Evolutionary conservation across 495 filamentous ascomycete species (phyloP).

Genomic region (Hypoxylon subgilvum): DNA sequence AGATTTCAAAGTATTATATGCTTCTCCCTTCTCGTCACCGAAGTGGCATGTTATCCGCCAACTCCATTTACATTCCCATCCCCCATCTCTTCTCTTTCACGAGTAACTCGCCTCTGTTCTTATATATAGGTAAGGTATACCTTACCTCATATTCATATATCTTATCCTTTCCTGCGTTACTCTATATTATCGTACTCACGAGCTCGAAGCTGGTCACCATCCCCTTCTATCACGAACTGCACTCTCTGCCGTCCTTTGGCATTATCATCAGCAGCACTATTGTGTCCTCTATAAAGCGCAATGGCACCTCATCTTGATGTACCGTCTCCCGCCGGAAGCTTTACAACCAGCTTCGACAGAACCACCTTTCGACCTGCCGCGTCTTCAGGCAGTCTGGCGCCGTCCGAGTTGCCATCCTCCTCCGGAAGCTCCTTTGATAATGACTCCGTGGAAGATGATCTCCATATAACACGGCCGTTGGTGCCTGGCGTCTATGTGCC

Average conservation of each 20-base stretch:
- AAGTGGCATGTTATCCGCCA: conserved; percentile 11
- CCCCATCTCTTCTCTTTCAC: conserved; percentile 5
- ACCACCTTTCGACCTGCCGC: conserved; percentile 45
- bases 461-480: conserved; percentile 64
- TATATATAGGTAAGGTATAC: neutral
- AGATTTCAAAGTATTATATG: conserved; percentile 13
- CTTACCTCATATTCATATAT: no score
- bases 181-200: neutral
- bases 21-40: conserved; percentile 6
- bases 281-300: neutral
- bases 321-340: conserved; percentile 55
- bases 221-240: neutral
- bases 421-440: conserved; percentile 52
- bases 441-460: conserved; percentile 47
- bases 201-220: neutral
- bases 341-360: conserved; percentile 52
- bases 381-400: conserved; percentile 42
- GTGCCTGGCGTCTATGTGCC: conserved; percentile 84
- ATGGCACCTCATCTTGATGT: conserved; percentile 62
- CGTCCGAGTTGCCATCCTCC: conserved; percentile 45
- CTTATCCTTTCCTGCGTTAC: neutral
- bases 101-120: neutral
- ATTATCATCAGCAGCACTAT: neutral
- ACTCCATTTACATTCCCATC: neutral
- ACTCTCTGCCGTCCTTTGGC: neutral